Percentiles rank a stretch among this genome's conserved stretches.
Conservation (phyloP, 139 green algal genomes). For the Marvania coccoides region DNA sequence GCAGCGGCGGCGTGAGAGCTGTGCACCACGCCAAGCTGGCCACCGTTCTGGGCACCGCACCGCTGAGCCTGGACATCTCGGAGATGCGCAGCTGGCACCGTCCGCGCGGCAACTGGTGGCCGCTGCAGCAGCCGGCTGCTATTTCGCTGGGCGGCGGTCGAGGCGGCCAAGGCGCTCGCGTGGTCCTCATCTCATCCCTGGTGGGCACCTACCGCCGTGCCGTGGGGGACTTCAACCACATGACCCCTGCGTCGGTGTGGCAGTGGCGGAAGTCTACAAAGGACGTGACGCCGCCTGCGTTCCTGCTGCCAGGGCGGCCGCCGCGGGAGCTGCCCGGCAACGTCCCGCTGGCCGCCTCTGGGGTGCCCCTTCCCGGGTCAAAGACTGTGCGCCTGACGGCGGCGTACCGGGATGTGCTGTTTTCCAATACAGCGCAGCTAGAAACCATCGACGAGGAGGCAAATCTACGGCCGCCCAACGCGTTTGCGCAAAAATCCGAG, state of each 20-base stretch:
- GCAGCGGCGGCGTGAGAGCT: neutral
- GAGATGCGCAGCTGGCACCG: slow-evolving; percentile 3
- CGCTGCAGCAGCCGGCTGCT: neutral
- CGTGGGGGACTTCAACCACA: neutral
- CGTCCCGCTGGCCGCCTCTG: neutral
- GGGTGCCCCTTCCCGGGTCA: neutral
- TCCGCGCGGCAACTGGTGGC: slow-evolving; percentile 23
- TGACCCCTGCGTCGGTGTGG: neutral
- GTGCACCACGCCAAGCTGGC: slow-evolving; percentile 19
- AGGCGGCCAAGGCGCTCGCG: neutral
- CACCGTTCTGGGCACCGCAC: slow-evolving; percentile 13
- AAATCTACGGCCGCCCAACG: slow-evolving; percentile 22
- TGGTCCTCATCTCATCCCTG: slow-evolving; percentile 6
- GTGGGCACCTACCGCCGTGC: neutral
- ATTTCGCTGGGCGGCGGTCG: neutral
- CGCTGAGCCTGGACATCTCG: neutral
- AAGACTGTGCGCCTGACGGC: neutral
- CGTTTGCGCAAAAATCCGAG: slow-evolving; percentile 37
- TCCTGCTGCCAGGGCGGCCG: slow-evolving; percentile 11
- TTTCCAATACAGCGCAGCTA: neutral
- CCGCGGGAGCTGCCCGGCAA: slow-evolving; percentile 1
- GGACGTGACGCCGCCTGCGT: neutral
- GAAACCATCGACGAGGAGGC: neutral
- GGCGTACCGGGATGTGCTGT: neutral
- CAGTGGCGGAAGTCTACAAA: neutral